These are phyloP conservation scores for Tilletiopsis washingtonensis DNA, from an alignment of 1,284 basidiomycete genomes.

Conservation along the genomic window DNA sequence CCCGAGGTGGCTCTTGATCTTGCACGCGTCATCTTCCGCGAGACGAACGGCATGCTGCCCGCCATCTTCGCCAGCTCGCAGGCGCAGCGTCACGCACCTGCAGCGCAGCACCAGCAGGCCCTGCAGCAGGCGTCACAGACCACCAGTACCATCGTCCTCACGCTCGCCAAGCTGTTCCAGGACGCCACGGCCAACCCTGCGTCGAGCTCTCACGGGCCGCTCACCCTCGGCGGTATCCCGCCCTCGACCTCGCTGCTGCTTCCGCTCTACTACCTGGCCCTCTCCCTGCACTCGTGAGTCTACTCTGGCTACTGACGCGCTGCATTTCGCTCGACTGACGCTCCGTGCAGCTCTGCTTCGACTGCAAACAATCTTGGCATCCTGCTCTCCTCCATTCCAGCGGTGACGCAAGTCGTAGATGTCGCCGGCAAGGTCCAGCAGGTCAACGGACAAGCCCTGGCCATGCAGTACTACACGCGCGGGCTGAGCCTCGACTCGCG, in stretches of 20 bases:
- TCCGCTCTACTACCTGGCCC: slow-evolving; percentile 57
- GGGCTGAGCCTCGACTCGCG: slow-evolving; percentile 56
- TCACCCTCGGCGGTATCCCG: slow-evolving; percentile 48
- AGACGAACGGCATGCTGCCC: slow-evolving; percentile 26
- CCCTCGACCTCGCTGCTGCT: slow-evolving; percentile 53
- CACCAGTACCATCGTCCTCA: slow-evolving; percentile 55
- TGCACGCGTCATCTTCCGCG: slow-evolving; percentile 26
- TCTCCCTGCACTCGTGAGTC: slow-evolving; percentile 55
- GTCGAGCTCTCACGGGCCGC: slow-evolving; percentile 12
- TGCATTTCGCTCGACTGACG: too few species aligned
- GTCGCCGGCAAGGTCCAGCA: slow-evolving; percentile 42
- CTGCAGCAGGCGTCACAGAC: slow-evolving; percentile 47
- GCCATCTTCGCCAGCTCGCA: slow-evolving; percentile 11
- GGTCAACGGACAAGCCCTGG: slow-evolving; percentile 49
- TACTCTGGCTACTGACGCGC: too few species aligned
- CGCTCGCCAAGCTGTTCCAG: slow-evolving; percentile 57
- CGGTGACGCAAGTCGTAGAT: slow-evolving; percentile 38
- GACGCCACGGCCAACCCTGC: slow-evolving; percentile 42
- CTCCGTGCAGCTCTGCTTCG: too few species aligned
- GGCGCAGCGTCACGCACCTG: slow-evolving; percentile 1
- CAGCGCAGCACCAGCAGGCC: slow-evolving; percentile 32
- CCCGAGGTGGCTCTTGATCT: slow-evolving; percentile 29
- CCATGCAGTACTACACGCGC: slow-evolving; percentile 55
- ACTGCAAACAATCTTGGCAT: slow-evolving; percentile 61
- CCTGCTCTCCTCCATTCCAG: slow-evolving; percentile 53